Evolutionary conservation across 495 filamentous ascomycete genomes (phyloP).

Genomic region (Cercophora sp.): DNA sequence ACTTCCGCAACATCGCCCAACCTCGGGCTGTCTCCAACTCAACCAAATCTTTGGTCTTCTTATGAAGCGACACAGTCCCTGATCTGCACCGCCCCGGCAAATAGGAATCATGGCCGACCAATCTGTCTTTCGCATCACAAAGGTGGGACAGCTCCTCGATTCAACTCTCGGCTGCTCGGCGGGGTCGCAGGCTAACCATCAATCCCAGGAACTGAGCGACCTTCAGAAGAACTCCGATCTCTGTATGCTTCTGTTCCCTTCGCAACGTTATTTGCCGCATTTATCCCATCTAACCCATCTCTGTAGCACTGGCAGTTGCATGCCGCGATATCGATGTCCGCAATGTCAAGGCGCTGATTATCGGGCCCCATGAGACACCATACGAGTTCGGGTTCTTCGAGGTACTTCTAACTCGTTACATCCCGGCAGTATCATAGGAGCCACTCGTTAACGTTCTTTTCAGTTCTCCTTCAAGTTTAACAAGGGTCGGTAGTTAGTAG

Average conservation of each 20-base stretch:
- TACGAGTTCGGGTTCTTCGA: constrained; percentile 98
- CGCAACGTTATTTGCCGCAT: background rate
- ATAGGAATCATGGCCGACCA: constrained; percentile 67
- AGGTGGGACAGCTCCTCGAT: constrained; percentile 46
- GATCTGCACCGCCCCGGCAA: constrained; percentile 5
- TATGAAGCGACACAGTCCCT: background rate
- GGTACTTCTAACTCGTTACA: too few species aligned
- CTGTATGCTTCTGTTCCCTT: constrained; percentile 50
- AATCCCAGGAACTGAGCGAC: constrained; percentile 70
- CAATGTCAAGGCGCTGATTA: constrained; percentile 80
- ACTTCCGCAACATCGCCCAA: too few species aligned
- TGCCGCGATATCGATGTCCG: constrained; percentile 84
- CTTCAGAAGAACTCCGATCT: constrained; percentile 77
- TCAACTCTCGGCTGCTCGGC: background rate
- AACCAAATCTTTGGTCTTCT: background rate
- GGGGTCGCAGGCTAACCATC: constrained; percentile 36
- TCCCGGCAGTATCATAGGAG: too few species aligned
- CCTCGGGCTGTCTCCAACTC: too few species aligned
- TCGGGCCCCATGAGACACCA: constrained; percentile 90
- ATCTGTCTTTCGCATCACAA: constrained; percentile 78
- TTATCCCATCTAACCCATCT: constrained; percentile 9
- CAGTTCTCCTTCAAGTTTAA: constrained; percentile 66
- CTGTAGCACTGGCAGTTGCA: constrained; percentile 73
- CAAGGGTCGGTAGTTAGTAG: constrained; percentile 58
- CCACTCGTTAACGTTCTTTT: constrained; percentile 25